Percentiles rank a stretch among this genome's conserved stretches.
These are phyloP conservation scores for Blastocladiella britannica DNA, from an alignment of 192 early-diverging fungal species.

Conservation along the genomic window DNA sequence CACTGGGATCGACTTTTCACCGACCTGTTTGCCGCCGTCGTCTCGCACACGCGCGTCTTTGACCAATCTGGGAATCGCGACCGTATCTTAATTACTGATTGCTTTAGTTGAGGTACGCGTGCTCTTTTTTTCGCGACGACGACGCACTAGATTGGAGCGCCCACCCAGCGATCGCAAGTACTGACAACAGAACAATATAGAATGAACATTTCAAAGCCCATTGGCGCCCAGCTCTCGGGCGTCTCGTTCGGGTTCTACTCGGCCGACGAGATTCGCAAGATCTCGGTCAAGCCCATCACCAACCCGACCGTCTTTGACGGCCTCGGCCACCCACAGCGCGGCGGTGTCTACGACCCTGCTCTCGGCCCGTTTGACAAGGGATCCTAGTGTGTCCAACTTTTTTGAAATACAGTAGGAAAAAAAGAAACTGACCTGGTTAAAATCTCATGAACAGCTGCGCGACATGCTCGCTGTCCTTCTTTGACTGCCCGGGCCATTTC, in stretches of 20 bases:
- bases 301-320: slow-evolving; percentile 74
- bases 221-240: slow-evolving; percentile 55
- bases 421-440: too few relatives aligned
- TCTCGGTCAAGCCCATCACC: slow-evolving; percentile 86
- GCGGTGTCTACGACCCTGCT: slow-evolving; percentile 82
- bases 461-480: slow-evolving; percentile 64
- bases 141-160: too few relatives aligned
- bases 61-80: too few relatives aligned
- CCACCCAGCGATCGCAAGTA: too few relatives aligned
- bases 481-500: slow-evolving; percentile 84
- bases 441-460: slow-evolving; percentile 48
- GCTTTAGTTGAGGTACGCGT: too few relatives aligned
- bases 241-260: slow-evolving; percentile 85
- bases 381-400: slow-evolving; percentile 42
- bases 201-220: slow-evolving; percentile 73
- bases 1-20: too few relatives aligned
- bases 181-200: too few relatives aligned
- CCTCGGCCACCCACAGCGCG: slow-evolving; percentile 66
- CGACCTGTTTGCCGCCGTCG: too few relatives aligned
- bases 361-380: slow-evolving; percentile 77
- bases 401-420: too few relatives aligned
- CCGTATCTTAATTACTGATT: too few relatives aligned
- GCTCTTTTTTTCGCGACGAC: too few relatives aligned
- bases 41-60: too few relatives aligned
- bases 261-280: slow-evolving; percentile 62